These are phyloP conservation scores for Leptographium radiaticola DNA, from an alignment of 2,329 filamentous ascomycete genomes.

Conservation along the genomic window DNA sequence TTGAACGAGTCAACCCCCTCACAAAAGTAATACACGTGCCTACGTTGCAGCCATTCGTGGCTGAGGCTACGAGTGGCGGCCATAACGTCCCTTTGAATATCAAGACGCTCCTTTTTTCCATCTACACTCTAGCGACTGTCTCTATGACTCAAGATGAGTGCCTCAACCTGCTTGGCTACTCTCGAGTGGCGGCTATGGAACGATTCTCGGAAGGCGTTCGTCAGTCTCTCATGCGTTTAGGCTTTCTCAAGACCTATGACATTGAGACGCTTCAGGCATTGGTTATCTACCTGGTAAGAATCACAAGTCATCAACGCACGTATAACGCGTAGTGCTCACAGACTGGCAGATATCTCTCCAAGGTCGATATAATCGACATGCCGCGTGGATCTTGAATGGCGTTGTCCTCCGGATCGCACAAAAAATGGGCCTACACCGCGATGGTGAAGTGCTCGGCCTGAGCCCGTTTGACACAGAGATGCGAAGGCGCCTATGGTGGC, in stretches of 20 bases:
- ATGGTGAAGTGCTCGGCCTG: slow-evolving; percentile 42
- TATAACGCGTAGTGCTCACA: neutral
- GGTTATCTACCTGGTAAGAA: slow-evolving; percentile 39
- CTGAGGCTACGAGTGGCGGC: slow-evolving; percentile 47
- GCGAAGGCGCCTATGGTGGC: slow-evolving; percentile 55
- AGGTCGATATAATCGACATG: slow-evolving; percentile 44
- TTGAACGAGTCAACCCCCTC: slow-evolving; percentile 63
- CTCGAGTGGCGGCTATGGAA: slow-evolving; percentile 35
- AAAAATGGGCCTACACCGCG: slow-evolving; percentile 53
- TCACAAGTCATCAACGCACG: neutral
- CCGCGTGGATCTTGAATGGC: slow-evolving; percentile 47
- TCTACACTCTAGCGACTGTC: slow-evolving; percentile 48
- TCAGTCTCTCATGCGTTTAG: slow-evolving; percentile 33
- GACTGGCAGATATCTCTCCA: slow-evolving; percentile 36
- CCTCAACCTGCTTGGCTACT: slow-evolving; percentile 33
- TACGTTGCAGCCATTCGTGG: slow-evolving; percentile 50
- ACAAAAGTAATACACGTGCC: slow-evolving; percentile 63
- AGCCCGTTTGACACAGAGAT: slow-evolving; percentile 54
- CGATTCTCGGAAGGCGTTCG: slow-evolving; percentile 40
- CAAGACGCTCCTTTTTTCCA: slow-evolving; percentile 50
- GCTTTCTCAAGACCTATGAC: slow-evolving; percentile 46
- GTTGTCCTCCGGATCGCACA: slow-evolving; percentile 50
- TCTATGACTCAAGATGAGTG: slow-evolving; percentile 45
- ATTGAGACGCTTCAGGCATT: slow-evolving; percentile 46
- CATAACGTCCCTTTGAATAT: slow-evolving; percentile 40